Percentiles rank a stretch among this genome's conserved stretches.
Conservation (phyloP, 371 early-diverging fungal species). For the Rhizomucor pusillus region DNA sequence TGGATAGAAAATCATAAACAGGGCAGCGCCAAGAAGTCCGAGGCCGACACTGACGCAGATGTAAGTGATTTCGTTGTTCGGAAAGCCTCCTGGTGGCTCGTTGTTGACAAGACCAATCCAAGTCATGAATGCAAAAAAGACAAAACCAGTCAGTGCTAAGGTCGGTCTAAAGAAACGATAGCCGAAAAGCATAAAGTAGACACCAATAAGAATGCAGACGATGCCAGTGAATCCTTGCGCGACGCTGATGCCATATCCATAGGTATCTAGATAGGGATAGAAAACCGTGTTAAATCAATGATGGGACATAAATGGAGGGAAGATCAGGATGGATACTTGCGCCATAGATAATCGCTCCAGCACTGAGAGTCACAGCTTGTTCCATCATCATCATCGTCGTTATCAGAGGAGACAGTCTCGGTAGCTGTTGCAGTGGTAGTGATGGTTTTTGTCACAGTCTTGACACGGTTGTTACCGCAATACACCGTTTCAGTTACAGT, state of each 20-base stretch:
- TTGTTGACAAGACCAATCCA: constrained; percentile 50
- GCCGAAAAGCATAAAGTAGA: constrained; percentile 40
- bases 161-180: constrained; percentile 45
- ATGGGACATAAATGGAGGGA: not conserved
- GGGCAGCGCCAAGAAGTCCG: constrained; percentile 32
- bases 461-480: constrained; percentile 32
- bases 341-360: constrained; percentile 45
- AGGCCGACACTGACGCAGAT: constrained; percentile 45
- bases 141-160: constrained; percentile 40
- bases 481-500: constrained; percentile 37
- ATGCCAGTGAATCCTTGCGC: constrained; percentile 43
- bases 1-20: constrained; percentile 33
- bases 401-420: constrained; percentile 8
- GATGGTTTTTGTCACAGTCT: constrained; percentile 33
- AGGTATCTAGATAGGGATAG: constrained; percentile 45
- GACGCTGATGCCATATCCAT: constrained; percentile 38
- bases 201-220: constrained; percentile 33
- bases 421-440: constrained; percentile 17
- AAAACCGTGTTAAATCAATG: not conserved
- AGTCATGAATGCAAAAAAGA: constrained; percentile 49
- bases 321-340: constrained; percentile 16
- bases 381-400: constrained; percentile 7
- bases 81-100: constrained; percentile 42
- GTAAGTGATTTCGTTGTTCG: constrained; percentile 36
- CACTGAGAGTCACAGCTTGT: constrained; percentile 27